Evolutionary conservation across 2,329 filamentous ascomycete species (phyloP), one percentile per base, ranked within the genome.

Genomic region (Amesomyces nigricolor): DNA sequence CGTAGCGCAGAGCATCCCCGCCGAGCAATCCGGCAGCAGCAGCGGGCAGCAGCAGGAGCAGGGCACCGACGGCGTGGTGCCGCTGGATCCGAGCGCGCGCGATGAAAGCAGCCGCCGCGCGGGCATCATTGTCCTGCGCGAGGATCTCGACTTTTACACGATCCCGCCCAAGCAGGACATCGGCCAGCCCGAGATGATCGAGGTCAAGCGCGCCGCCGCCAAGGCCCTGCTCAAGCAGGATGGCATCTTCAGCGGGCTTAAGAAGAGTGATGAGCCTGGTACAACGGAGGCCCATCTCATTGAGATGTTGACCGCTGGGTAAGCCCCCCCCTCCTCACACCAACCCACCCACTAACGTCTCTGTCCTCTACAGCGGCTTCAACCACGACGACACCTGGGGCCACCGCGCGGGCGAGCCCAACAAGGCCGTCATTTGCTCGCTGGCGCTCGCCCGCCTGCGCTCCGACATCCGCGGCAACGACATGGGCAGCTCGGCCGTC

Each of bases 251-350:
- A 96, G 91, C 3, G 94, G 94, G 0, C 75, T 99, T 46, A 88
- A 94, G 71, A 90, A 92, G 70, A 97, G 92, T 66, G 91, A 99
- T 64, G 94, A 99, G 73, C 86, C 89, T 16, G 94, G 94, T 17
- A 96, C 92, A 16, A 99, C 94, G 0, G 94, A 99, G 73, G 94
- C 96, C 64, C 94, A 99, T 76, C 78, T 99, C 39, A 99, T 99
- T 66, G 94, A 99, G 76, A 99, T 99, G 94, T 74, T 99, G 72
- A 99, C 94, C 53, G 94, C 94, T 68, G 94, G 92, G 92, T 97
- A 78, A 74, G 87, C 76, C 29, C 45, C 44, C 2, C 11, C 10
- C 9, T 42, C 29, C 26, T 22, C 29, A 39, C n/a, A 32, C 19
- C 8, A 22, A 17, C 10, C 29, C 44, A 14, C 4, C 13, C 38